These are phyloP conservation scores for Solanum pennellii DNA, from an alignment of 257 asterid genomes.

Conservation along the genomic window DNA sequence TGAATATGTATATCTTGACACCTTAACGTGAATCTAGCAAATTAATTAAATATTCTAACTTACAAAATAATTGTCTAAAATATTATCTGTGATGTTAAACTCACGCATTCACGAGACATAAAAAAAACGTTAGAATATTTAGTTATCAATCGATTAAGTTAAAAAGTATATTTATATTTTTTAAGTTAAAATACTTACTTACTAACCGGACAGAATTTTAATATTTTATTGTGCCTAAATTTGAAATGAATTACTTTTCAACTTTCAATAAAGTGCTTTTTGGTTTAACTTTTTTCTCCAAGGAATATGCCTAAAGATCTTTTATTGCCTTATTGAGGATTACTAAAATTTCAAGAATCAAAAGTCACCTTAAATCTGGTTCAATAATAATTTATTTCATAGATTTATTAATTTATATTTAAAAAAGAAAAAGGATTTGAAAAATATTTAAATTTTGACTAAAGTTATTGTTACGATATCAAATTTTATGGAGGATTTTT, in stretches of 20 bases:
- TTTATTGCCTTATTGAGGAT: not conserved
- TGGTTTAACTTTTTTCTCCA: not conserved
- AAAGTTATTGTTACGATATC: too few species aligned
- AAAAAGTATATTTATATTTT: not conserved
- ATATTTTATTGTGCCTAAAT: not conserved
- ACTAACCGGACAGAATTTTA: not conserved
- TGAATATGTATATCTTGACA: too few species aligned
- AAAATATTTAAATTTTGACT: too few species aligned
- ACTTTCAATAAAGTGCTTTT: not conserved
- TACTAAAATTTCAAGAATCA: not conserved
- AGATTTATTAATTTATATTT: too few species aligned
- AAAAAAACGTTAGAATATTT: rapidly evolving
- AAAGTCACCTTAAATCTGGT: not conserved
- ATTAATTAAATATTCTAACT: rapidly evolving
- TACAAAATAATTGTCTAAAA: not conserved
- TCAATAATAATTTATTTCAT: too few species aligned
- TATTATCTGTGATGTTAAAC: not conserved
- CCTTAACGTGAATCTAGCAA: not conserved
- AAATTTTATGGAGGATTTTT: too few species aligned
- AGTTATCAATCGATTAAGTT: not conserved
- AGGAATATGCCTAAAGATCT: not conserved
- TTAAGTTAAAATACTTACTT: not conserved
- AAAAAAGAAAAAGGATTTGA: too few species aligned
- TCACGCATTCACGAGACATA: not conserved
- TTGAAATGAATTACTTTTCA: not conserved